Evolutionary conservation across 345 rosid genomes (phyloP).

Genomic region (Rhodamnia argentea): DNA sequence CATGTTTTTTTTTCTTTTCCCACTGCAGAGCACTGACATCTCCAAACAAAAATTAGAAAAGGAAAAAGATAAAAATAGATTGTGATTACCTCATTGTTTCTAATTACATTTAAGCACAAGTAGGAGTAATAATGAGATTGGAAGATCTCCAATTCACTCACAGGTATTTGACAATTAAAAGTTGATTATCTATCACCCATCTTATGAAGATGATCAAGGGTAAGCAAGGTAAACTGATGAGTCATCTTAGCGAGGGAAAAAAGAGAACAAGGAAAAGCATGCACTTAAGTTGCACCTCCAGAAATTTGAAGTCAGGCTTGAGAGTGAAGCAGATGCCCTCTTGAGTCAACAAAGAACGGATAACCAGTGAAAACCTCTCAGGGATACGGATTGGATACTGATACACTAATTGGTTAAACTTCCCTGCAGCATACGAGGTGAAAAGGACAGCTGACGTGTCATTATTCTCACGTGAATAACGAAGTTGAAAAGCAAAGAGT

Average conservation of each 20-base stretch:
- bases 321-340: slow-evolving; percentile 96
- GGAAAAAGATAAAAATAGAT: background rate
- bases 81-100: background rate
- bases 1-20: background rate
- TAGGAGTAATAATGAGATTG: background rate
- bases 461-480: background rate
- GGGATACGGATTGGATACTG: slow-evolving; percentile 96
- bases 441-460: slow-evolving; percentile 1
- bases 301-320: slow-evolving; percentile 95
- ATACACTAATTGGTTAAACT: slow-evolving; percentile 83
- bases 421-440: slow-evolving; percentile 36
- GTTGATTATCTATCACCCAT: background rate
- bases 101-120: background rate
- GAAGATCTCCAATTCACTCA: background rate
- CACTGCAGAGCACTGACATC: background rate
- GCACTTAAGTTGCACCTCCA: slow-evolving; percentile 49
- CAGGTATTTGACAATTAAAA: background rate
- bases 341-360: slow-evolving; percentile 86
- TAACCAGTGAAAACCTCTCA: slow-evolving; percentile 92
- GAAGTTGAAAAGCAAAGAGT: background rate
- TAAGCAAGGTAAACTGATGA: background rate
- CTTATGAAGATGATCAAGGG: background rate
- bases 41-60: background rate
- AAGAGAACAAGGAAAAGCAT: background rate
- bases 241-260: background rate